phyloP scores from a whole-genome alignment of 2,329 filamentous ascomycete genomes.

The Remersonia thermophila region DNA sequence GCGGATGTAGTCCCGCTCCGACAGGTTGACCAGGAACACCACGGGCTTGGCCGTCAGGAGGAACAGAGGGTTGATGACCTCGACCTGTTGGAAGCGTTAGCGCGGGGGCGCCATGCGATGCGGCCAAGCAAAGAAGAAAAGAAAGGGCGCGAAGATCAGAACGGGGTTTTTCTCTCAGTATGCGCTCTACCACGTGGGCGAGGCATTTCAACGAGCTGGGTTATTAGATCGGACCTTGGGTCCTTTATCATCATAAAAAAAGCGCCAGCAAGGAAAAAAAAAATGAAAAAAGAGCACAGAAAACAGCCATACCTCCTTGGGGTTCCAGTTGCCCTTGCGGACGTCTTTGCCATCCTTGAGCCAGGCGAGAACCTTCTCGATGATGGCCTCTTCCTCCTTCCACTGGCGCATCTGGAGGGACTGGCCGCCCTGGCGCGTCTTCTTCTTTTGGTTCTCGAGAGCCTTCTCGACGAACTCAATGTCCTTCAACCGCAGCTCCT shows the following conservation, averaged over 20 bases:
- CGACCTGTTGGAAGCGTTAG: slow-evolving; percentile 52
- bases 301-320: slow-evolving; percentile 83
- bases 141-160: slow-evolving; percentile 40
- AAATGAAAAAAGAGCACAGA: slow-evolving; percentile 9
- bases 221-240: slow-evolving; percentile 85
- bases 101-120: slow-evolving; percentile 1
- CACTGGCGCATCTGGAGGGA: slow-evolving; percentile 96
- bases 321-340: slow-evolving; percentile 75
- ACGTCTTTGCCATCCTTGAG: slow-evolving; percentile 87
- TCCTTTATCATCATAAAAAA: slow-evolving; percentile 94
- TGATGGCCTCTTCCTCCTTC: slow-evolving; percentile 83
- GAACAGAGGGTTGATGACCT: slow-evolving; percentile 93
- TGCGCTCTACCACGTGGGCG: slow-evolving; percentile 57
- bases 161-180: slow-evolving; percentile 71
- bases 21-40: slow-evolving; percentile 93
- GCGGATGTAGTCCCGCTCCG: slow-evolving; percentile 90
- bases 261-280: slow-evolving; percentile 7
- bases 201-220: slow-evolving; percentile 99
- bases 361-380: slow-evolving; percentile 76
- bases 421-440: slow-evolving; percentile 87
- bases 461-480: slow-evolving; percentile 98
- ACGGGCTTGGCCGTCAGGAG: slow-evolving; percentile 93
- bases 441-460: slow-evolving; percentile 82
- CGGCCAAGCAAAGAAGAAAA: slow-evolving; percentile 13
- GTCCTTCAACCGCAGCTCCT: slow-evolving; percentile 94